A percentile compares a stretch with the other conserved stretches of the same genome.
Conservation (phyloP, 2,329 filamentous ascomycete species). For the Incumbomyces lentus region DNA sequence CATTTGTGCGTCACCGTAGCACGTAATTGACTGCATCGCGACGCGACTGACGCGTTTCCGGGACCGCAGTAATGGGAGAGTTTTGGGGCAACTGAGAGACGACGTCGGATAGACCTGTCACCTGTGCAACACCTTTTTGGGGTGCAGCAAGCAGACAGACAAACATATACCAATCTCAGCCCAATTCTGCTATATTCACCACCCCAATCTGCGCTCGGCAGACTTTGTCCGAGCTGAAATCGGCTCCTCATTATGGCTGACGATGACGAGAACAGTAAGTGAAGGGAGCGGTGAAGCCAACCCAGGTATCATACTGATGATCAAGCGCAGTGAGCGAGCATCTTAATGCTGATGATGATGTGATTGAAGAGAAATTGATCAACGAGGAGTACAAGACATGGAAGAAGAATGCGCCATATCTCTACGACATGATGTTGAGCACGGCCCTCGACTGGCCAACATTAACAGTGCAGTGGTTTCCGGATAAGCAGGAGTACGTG, state of each 20-base stretch:
- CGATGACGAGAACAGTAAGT: constrained; percentile 21
- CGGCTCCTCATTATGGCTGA: constrained; percentile 17
- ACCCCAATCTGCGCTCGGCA: no score
- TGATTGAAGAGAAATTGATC: constrained; percentile 20
- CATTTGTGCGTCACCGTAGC: no score
- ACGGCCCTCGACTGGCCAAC: constrained; percentile 96
- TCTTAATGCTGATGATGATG: constrained; percentile 73
- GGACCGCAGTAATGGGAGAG: no score
- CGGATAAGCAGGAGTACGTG: constrained; percentile 69
- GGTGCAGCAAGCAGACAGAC: no score
- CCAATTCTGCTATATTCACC: no score
- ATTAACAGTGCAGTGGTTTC: constrained; percentile 95
- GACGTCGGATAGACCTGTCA: no score
- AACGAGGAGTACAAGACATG: constrained; percentile 90
- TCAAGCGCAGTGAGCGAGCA: constrained; percentile 36
- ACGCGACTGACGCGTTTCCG: no score
- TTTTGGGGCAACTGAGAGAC: no score
- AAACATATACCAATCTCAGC: no score
- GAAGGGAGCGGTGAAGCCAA: neutral
- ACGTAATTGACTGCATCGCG: no score
- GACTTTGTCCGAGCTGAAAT: no score
- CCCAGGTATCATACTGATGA: constrained; percentile 5
- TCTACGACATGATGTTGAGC: constrained; percentile 95
- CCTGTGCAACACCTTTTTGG: no score
- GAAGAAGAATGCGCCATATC: constrained; percentile 98